Conservation (phyloP, 2,329 filamentous ascomycete species). For the Xylaria sp. region DNA sequence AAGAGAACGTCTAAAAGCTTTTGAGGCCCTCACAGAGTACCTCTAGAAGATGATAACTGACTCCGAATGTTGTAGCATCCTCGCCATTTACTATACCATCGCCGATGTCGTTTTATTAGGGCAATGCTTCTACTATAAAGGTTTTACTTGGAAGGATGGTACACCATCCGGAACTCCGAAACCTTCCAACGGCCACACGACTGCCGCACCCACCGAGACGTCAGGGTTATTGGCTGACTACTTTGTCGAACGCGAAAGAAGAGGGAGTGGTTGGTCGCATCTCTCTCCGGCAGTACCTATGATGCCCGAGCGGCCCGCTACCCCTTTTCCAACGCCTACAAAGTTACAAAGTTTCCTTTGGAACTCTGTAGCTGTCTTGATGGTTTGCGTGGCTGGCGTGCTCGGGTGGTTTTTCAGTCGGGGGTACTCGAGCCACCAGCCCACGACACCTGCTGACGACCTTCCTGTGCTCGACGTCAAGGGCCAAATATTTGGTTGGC, state of each 20-base stretch:
- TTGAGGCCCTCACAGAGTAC: too few species aligned
- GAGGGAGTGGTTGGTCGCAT: slow-evolving; percentile 67
- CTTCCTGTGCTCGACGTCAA: slow-evolving; percentile 74
- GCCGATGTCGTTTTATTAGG: slow-evolving; percentile 87
- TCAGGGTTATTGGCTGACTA: slow-evolving; percentile 62
- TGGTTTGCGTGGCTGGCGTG: slow-evolving; percentile 85
- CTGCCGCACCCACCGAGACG: slow-evolving; percentile 60
- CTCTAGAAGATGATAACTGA: too few species aligned
- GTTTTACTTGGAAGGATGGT: slow-evolving; percentile 74
- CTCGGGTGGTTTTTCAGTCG: slow-evolving; percentile 84
- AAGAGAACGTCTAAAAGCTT: too few species aligned
- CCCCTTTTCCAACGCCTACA: slow-evolving; percentile 60
- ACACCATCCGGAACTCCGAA: slow-evolving; percentile 55
- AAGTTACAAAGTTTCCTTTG: slow-evolving; percentile 70
- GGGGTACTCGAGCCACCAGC: slow-evolving; percentile 53
- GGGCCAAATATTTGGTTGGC: slow-evolving; percentile 92
- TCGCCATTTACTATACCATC: slow-evolving; percentile 94
- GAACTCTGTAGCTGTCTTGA: slow-evolving; percentile 78
- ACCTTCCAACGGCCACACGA: slow-evolving; percentile 50
- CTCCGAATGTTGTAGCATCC: slow-evolving; percentile 58
- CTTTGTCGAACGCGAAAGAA: slow-evolving; percentile 56
- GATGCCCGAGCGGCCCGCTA: slow-evolving; percentile 59
- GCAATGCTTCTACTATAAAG: slow-evolving; percentile 96
- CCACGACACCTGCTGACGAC: slow-evolving; percentile 54
- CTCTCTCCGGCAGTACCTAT: slow-evolving; percentile 87